Percentiles rank a stretch among this genome's conserved stretches.
Evolutionary conservation across 768 basidiomycete species (phyloP).

Genomic region (Leccinum truebloodii): DNA sequence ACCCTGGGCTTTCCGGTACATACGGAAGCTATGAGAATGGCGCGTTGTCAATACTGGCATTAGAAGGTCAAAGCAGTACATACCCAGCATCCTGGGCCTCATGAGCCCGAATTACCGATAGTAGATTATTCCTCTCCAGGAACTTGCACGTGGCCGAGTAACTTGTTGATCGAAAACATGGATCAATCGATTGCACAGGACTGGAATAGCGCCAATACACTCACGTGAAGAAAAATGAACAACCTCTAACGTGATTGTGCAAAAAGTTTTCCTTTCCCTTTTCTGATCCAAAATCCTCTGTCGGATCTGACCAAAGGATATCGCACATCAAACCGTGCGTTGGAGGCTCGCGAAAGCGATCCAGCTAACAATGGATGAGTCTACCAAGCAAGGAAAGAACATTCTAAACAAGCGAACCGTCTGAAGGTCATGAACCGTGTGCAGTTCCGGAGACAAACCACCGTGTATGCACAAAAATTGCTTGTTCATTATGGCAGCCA

Average conservation of each 20-base stretch:
- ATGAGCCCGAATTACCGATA: slow-evolving; percentile 95
- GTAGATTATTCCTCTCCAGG: slow-evolving; percentile 84
- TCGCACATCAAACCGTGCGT: slow-evolving; percentile 77
- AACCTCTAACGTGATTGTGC: slow-evolving; percentile 74
- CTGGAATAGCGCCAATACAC: slow-evolving; percentile 16
- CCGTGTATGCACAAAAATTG: slow-evolving; percentile 80
- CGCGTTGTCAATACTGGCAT: background rate
- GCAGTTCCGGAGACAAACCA: slow-evolving; percentile 68
- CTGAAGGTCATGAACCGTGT: slow-evolving; percentile 67
- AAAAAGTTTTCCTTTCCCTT: slow-evolving; percentile 64
- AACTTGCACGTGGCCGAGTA: slow-evolving; percentile 93
- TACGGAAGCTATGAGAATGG: slow-evolving; percentile 61
- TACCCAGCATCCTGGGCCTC: slow-evolving; percentile 97
- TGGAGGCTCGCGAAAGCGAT: slow-evolving; percentile 73
- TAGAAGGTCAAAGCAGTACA: slow-evolving; percentile 20
- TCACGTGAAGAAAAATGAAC: slow-evolving; percentile 75
- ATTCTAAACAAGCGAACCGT: slow-evolving; percentile 38
- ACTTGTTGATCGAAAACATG: slow-evolving; percentile 30
- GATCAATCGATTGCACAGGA: background rate
- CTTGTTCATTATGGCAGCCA: slow-evolving; percentile 80
- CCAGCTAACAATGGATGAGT: slow-evolving; percentile 44
- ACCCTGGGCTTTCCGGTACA: slow-evolving; percentile 91
- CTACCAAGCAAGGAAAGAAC: background rate
- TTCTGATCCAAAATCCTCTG: slow-evolving; percentile 72
- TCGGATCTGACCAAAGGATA: slow-evolving; percentile 73